phyloP scores from a whole-genome alignment of 2,329 filamentous ascomycete genomes.

The Aotearoamyces nothofagi region DNA sequence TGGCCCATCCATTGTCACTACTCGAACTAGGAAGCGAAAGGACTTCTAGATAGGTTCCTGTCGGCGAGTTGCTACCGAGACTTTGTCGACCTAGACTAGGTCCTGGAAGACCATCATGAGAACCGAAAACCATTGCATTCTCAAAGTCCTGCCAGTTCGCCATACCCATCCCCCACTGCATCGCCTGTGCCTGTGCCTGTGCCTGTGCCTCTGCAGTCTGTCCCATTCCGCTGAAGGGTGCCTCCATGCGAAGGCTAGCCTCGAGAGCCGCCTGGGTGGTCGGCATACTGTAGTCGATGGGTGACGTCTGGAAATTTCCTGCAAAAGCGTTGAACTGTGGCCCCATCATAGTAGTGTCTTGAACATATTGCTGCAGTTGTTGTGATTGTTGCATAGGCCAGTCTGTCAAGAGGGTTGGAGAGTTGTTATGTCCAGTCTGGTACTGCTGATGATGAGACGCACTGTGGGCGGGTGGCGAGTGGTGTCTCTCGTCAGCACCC shows the following conservation, averaged over 20 bases:
- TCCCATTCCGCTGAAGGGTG: constrained; percentile 40
- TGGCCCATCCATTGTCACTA: constrained; percentile 76
- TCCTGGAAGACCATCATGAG: constrained; percentile 28
- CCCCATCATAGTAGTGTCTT: constrained; percentile 19
- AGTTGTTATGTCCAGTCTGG: constrained; percentile 29
- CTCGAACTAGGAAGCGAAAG: constrained; percentile 66
- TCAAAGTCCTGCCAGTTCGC: constrained; percentile 73
- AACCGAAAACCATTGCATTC: constrained; percentile 41
- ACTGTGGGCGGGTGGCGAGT: constrained; percentile 23
- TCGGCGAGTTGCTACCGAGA: constrained; percentile 51
- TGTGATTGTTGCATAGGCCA: constrained; percentile 34
- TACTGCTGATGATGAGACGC: constrained; percentile 27
- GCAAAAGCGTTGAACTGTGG: constrained; percentile 17
- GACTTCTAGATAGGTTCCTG: constrained; percentile 71
- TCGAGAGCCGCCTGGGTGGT: constrained; percentile 48
- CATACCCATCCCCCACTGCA: constrained; percentile 49
- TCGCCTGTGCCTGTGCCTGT: constrained; percentile 33
- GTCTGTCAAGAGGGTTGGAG: constrained; percentile 36
- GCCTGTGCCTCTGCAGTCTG: constrained; percentile 41
- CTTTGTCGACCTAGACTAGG: constrained; percentile 29
- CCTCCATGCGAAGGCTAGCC: constrained; percentile 42
- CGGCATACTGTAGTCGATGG: constrained; percentile 25
- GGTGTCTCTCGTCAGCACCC: constrained; percentile 16
- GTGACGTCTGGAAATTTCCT: constrained; percentile 16
- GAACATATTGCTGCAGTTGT: constrained; percentile 18